These are phyloP conservation scores for Sporothrix phasma DNA, from an alignment of 2,329 filamentous ascomycete genomes.

Conservation along the genomic window DNA sequence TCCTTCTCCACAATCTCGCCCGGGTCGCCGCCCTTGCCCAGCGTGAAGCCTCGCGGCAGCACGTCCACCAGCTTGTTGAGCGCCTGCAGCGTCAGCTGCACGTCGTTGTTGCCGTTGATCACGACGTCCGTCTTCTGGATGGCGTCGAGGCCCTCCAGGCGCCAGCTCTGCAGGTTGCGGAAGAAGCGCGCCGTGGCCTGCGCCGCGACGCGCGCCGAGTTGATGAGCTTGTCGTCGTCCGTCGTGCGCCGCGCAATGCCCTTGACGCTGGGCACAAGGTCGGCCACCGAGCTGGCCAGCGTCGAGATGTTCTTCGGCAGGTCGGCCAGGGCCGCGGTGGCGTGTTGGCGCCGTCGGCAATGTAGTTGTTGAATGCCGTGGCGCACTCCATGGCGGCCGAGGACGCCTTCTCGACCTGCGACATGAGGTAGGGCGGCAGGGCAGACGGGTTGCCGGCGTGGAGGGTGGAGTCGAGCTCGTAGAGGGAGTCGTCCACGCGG, in stretches of 20 bases:
- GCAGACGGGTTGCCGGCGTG: slow-evolving; percentile 98
- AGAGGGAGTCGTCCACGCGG: slow-evolving; percentile 89
- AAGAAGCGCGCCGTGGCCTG: slow-evolving; percentile 89
- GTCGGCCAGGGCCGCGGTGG: slow-evolving; percentile 45
- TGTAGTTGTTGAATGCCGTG: slow-evolving; percentile 96
- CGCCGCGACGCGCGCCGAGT: slow-evolving; percentile 73
- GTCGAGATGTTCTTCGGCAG: slow-evolving; percentile 88
- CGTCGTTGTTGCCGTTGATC: slow-evolving; percentile 94
- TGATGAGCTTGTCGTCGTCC: slow-evolving; percentile 88
- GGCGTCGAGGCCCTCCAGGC: slow-evolving; percentile 79
- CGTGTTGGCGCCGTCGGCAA: slow-evolving; percentile 89
- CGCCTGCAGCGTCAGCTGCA: slow-evolving; percentile 86
- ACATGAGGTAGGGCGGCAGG: slow-evolving; percentile 86
- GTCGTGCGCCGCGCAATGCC: slow-evolving; percentile 86
- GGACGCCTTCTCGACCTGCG: slow-evolving; percentile 94
- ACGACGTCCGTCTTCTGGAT: slow-evolving; percentile 94
- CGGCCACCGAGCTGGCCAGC: slow-evolving; percentile 81
- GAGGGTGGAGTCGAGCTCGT: slow-evolving; percentile 96
- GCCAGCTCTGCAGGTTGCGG: slow-evolving; percentile 85
- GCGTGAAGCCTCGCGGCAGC: slow-evolving; percentile 82
- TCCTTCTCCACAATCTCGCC: slow-evolving; percentile 90
- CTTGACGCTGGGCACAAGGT: slow-evolving; percentile 94
- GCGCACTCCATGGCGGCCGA: slow-evolving; percentile 94
- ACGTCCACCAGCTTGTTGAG: slow-evolving; percentile 88
- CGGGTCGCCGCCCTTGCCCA: slow-evolving; percentile 72